Evolutionary conservation across 345 rosid species (phyloP).

Genomic region (Sisymbrium altissimum): DNA sequence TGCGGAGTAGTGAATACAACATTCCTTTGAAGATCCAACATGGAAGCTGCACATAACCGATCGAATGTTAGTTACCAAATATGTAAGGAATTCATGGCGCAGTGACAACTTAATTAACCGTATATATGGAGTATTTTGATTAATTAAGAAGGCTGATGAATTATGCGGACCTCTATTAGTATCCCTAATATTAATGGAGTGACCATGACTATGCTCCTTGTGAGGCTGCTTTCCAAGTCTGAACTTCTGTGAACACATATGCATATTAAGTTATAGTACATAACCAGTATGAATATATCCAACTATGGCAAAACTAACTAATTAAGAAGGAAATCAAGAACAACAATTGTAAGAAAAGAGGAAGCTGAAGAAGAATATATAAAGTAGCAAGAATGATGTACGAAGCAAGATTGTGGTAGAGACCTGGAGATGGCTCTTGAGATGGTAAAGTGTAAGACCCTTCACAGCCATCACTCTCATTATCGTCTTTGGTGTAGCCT

Average conservation of each 20-base stretch:
- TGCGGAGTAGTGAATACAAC: slow-evolving; percentile 40
- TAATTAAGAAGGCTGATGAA: background rate
- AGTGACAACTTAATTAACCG: background rate
- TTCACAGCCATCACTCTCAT: slow-evolving; percentile 93
- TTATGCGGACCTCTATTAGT: slow-evolving; percentile 62
- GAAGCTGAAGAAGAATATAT: background rate
- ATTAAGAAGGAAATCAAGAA: background rate
- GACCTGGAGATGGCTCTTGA: slow-evolving; percentile 93
- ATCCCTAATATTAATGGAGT: slow-evolving; percentile 55
- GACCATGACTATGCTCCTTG: slow-evolving; percentile 60
- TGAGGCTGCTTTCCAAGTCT: slow-evolving; percentile 86
- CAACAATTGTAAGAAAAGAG: slow-evolving; percentile 1
- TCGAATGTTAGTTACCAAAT: background rate
- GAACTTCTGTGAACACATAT: slow-evolving; percentile 54
- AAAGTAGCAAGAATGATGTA: background rate
- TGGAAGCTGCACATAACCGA: slow-evolving; percentile 11
- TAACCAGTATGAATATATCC: too few relatives aligned
- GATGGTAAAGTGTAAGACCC: slow-evolving; percentile 85
- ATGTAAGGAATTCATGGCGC: background rate
- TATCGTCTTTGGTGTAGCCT: slow-evolving; percentile 94
- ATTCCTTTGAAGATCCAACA: slow-evolving; percentile 31
- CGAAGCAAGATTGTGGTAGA: background rate
- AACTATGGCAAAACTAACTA: background rate
- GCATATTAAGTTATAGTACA: too few relatives aligned
- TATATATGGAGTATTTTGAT: background rate